Conservation (phyloP, 306 rosid genomes). For the Cicer cuneatum region DNA sequence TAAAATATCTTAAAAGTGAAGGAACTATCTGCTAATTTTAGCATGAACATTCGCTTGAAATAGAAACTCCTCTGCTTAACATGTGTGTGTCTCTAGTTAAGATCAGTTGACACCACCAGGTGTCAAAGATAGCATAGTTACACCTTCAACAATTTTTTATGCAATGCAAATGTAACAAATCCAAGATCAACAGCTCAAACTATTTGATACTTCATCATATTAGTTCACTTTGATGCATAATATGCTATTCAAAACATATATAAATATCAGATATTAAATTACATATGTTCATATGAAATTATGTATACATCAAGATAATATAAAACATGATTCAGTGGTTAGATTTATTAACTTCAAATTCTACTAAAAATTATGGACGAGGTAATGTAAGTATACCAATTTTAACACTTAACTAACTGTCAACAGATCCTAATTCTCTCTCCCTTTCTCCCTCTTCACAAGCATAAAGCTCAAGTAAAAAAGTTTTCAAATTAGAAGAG, state of each 20-base stretch:
- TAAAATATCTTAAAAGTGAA: not conserved
- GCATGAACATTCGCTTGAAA: not conserved
- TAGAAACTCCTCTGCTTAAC: not conserved
- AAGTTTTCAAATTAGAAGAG: not conserved
- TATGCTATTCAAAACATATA: not conserved
- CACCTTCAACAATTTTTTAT: not conserved
- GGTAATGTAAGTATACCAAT: not conserved
- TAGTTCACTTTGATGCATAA: not conserved
- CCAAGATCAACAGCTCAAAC: not conserved
- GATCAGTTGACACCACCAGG: not conserved
- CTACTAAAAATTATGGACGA: too few species aligned
- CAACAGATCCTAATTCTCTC: not conserved
- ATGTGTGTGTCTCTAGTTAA: not conserved
- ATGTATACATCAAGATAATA: not conserved
- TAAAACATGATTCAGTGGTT: not conserved
- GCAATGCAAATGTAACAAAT: not conserved
- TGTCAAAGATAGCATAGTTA: conserved; percentile 4
- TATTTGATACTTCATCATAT: not conserved
- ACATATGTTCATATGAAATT: not conserved
- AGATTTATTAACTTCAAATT: not conserved
- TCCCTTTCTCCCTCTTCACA: not conserved
- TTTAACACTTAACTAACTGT: not conserved
- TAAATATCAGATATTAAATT: not conserved
- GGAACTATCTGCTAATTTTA: not conserved
- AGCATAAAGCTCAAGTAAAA: not conserved